Evolutionary conservation across 371 early-diverging fungal species (phyloP).

Genomic region (Batrachochytrium dendrobatidis): DNA sequence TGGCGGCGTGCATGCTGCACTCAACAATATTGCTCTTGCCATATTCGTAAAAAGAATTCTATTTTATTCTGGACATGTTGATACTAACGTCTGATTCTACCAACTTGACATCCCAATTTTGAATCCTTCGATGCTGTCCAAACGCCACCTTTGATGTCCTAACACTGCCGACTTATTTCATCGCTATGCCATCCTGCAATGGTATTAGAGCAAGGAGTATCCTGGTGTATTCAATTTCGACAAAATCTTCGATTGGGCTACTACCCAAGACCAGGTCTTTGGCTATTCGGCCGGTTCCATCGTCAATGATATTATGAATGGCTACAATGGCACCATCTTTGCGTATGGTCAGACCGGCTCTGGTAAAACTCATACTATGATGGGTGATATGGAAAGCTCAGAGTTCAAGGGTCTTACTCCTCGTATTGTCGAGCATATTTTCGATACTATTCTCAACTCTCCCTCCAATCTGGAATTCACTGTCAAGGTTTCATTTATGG

Average conservation of each 20-base stretch:
- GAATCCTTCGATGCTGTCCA: no score
- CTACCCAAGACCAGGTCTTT: slow-evolving; percentile 78
- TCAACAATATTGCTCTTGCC: no score
- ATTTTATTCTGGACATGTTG: no score
- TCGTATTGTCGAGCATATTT: slow-evolving; percentile 87
- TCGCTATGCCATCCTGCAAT: no score
- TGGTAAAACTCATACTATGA: slow-evolving; percentile 99
- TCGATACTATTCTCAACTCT: slow-evolving; percentile 73
- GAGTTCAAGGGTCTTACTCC: slow-evolving; percentile 89
- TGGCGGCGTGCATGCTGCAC: no score
- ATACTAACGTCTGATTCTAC: no score
- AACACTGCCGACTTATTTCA: no score
- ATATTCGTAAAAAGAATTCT: no score
- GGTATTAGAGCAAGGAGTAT: slow-evolving; percentile 84
- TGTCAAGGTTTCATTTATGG: slow-evolving; percentile 94
- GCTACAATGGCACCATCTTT: slow-evolving; percentile 95
- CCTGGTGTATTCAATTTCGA: slow-evolving; percentile 83
- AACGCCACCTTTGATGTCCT: no score
- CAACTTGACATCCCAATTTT: no score
- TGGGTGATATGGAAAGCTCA: slow-evolving; percentile 92
- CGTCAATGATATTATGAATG: slow-evolving; percentile 66
- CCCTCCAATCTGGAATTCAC: slow-evolving; percentile 86
- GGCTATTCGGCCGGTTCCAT: slow-evolving; percentile 82
- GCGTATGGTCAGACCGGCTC: slow-evolving; percentile 98
- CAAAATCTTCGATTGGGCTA: slow-evolving; percentile 74